Evolutionary conservation across 768 basidiomycete genomes (phyloP).

Genomic region (Boletus sp.): DNA sequence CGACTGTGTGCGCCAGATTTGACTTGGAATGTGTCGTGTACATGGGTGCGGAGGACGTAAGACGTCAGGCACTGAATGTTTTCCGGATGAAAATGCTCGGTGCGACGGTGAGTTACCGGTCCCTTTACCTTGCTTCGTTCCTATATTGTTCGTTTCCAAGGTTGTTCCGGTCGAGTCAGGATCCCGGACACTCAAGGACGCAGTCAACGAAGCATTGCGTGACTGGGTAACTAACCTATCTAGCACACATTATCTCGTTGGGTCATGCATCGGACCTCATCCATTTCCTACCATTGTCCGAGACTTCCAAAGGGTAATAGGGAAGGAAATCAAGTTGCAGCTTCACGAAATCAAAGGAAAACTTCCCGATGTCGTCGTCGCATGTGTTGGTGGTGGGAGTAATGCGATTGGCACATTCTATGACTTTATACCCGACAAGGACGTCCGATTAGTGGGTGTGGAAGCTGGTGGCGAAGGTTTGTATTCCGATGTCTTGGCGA

Average conservation of each 20-base stretch:
- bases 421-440: constrained; percentile 89
- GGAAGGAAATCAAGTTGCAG: constrained; percentile 91
- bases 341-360: constrained; percentile 69
- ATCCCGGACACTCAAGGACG: constrained; percentile 93
- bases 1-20: constrained; percentile 96
- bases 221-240: constrained; percentile 98
- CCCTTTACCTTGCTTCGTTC: background rate
- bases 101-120: constrained; percentile 55
- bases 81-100: constrained; percentile 98
- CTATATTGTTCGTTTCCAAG: constrained; percentile 36
- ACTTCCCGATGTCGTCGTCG: constrained; percentile 90
- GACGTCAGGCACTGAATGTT: constrained; percentile 93
- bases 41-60: constrained; percentile 98
- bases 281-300: constrained; percentile 99
- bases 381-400: constrained; percentile 96
- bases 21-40: constrained; percentile 94
- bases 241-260: constrained; percentile 94
- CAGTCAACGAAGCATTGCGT: constrained; percentile 96
- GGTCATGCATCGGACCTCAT: constrained; percentile 95
- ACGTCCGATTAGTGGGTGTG: constrained; percentile 85
- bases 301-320: constrained; percentile 95
- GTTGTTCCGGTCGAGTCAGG: constrained; percentile 94
- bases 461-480: constrained; percentile 96
- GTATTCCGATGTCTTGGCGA: constrained; percentile 6
- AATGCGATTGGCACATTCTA: constrained; percentile 99